Percentiles rank a stretch among this genome's conserved stretches.
These are phyloP conservation scores for Selaginella moellendorffii DNA, from an alignment of 75 land plant genomes.

Conservation along the genomic window DNA sequence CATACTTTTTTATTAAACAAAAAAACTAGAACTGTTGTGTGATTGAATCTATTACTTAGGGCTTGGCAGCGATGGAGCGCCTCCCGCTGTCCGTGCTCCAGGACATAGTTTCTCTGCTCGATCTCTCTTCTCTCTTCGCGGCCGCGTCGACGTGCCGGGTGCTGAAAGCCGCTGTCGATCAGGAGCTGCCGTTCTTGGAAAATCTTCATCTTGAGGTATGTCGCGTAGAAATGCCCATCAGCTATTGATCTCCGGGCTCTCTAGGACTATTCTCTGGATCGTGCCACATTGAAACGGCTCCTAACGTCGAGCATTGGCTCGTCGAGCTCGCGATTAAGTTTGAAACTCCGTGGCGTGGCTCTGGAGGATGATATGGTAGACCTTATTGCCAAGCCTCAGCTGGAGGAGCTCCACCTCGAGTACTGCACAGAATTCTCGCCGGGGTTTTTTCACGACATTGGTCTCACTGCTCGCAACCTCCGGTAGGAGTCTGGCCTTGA, in stretches of 20 bases:
- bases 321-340: no score
- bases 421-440: constrained; percentile 58
- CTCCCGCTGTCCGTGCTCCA: constrained; percentile 37
- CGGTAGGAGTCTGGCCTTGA: neutral
- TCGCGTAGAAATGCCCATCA: neutral
- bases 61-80: neutral
- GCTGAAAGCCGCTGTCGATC: constrained; percentile 31
- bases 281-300: no score
- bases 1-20: no score
- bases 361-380: constrained; percentile 45
- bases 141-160: constrained; percentile 43
- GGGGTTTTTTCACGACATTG: constrained; percentile 41
- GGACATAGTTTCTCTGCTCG: constrained; percentile 46
- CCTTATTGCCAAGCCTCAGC: constrained; percentile 32
- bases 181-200: constrained; percentile 34
- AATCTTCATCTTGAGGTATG: constrained; percentile 44
- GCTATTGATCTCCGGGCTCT: constrained; percentile 17
- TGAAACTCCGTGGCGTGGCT: constrained; percentile 54
- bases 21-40: no score
- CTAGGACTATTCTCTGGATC: constrained; percentile 39
- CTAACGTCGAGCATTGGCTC: no score
- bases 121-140: constrained; percentile 53
- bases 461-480: constrained; percentile 39
- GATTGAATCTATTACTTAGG: no score
- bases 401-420: constrained; percentile 46